These are phyloP conservation scores for Hypoxylon trugodes DNA, from an alignment of 495 filamentous ascomycete species.

Conservation along the genomic window DNA sequence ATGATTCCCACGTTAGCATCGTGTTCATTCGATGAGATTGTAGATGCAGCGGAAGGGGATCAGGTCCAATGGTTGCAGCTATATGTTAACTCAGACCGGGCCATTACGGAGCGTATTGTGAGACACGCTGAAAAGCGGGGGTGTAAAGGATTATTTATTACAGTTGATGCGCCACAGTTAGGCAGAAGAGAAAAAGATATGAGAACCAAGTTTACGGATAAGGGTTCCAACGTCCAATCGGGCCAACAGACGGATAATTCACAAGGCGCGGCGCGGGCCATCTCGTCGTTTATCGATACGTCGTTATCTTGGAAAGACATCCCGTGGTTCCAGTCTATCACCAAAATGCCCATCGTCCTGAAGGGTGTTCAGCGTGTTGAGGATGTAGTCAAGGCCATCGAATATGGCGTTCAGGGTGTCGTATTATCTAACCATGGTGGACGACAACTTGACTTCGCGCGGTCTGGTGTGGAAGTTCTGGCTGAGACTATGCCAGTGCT, in stretches of 20 bases:
- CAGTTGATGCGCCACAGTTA: constrained; percentile 95
- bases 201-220: constrained; percentile 90
- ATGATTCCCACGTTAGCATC: constrained; percentile 99
- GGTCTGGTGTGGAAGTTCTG: constrained; percentile 90
- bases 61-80: constrained; percentile 98
- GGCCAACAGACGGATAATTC: constrained; percentile 78
- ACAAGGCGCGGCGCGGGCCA: constrained; percentile 89
- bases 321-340: constrained; percentile 91
- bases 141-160: constrained; percentile 97
- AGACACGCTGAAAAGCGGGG: constrained; percentile 90
- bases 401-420: constrained; percentile 86
- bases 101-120: constrained; percentile 89
- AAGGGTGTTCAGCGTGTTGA: constrained; percentile 98
- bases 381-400: constrained; percentile 87
- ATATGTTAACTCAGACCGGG: constrained; percentile 97
- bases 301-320: constrained; percentile 90
- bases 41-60: constrained; percentile 79
- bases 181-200: constrained; percentile 95
- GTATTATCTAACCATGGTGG: constrained; percentile 98
- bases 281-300: constrained; percentile 96
- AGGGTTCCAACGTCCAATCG: constrained; percentile 82
- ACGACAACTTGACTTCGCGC: constrained; percentile 92
- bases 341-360: constrained; percentile 94
- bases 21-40: constrained; percentile 96
- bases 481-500: constrained; percentile 97